These are phyloP conservation scores for Colletotrichum brevisporum DNA, from an alignment of 2,329 filamentous ascomycete genomes.

Conservation along the genomic window DNA sequence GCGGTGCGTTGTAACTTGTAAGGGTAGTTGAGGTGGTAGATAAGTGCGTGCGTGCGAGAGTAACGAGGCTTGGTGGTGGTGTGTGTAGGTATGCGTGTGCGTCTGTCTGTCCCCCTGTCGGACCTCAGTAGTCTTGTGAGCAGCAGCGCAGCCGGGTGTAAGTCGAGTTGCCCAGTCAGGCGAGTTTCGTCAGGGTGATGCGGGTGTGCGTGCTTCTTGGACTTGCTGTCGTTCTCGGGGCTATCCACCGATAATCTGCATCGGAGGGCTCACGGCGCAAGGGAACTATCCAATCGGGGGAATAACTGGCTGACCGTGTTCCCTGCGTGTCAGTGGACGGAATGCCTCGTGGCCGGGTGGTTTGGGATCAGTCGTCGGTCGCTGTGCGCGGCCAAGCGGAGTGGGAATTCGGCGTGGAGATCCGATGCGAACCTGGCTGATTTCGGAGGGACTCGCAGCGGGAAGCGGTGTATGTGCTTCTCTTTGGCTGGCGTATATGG, in stretches of 20 bases:
- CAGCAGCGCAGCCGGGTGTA: constrained; percentile 12
- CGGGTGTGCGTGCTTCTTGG: constrained; percentile 35
- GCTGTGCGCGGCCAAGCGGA: constrained; percentile 13
- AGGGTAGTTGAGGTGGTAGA: constrained; percentile 21
- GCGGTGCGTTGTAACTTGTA: background rate
- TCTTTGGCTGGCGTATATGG: background rate
- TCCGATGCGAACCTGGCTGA: constrained; percentile 35
- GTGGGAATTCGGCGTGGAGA: constrained; percentile 35
- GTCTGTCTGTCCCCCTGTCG: constrained; percentile 28
- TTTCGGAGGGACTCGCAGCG: constrained; percentile 24
- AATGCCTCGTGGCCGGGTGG: constrained; percentile 24
- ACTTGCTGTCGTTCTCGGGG: constrained; percentile 31
- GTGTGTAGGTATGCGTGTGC: background rate
- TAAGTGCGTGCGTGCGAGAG: constrained; percentile 22
- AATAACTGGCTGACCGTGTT: constrained; percentile 30
- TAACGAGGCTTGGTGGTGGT: constrained; percentile 13
- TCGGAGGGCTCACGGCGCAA: constrained; percentile 25
- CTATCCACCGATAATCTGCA: constrained; percentile 33
- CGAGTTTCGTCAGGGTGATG: constrained; percentile 34
- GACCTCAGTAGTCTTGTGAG: constrained; percentile 35
- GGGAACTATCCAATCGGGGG: constrained; percentile 35
- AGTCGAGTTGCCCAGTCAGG: constrained; percentile 39
- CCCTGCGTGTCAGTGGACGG: constrained; percentile 26
- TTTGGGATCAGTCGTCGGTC: constrained; percentile 16
- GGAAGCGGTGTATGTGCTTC: constrained; percentile 31